Evolutionary conservation across 345 rosid species (phyloP).

Genomic region (Angophora floribunda): DNA sequence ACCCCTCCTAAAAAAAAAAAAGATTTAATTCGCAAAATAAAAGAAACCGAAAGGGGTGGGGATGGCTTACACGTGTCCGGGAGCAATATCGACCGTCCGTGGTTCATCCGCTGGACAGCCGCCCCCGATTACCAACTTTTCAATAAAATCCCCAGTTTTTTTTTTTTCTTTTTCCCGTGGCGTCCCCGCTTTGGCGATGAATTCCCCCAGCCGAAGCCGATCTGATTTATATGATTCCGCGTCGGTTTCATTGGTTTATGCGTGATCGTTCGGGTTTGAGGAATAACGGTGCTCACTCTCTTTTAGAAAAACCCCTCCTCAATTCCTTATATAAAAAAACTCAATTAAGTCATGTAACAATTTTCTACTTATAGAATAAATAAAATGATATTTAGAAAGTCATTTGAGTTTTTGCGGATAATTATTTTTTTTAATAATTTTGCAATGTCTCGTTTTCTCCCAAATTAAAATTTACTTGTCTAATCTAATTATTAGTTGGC

Average conservation of each 20-base stretch:
- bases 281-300: not conserved
- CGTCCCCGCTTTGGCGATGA: not conserved
- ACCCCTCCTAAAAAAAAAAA: not conserved
- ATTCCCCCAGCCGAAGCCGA: not conserved
- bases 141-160: not conserved
- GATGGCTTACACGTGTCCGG: not conserved
- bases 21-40: not conserved
- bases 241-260: not conserved
- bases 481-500: not conserved
- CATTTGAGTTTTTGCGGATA: fast-evolving
- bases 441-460: not conserved
- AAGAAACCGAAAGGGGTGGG: not conserved
- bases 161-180: too few relatives aligned
- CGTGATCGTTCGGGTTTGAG: not conserved
- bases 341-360: not conserved
- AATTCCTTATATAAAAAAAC: too few relatives aligned
- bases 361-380: too few relatives aligned
- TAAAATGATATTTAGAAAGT: too few relatives aligned
- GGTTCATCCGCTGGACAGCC: too few relatives aligned
- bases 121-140: not conserved
- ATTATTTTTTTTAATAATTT: too few relatives aligned
- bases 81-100: too few relatives aligned
- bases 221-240: not conserved
- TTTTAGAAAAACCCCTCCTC: not conserved
- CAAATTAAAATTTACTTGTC: not conserved